Conservation (phyloP, 495 filamentous ascomycete species). For the Physcia stellaris region DNA sequence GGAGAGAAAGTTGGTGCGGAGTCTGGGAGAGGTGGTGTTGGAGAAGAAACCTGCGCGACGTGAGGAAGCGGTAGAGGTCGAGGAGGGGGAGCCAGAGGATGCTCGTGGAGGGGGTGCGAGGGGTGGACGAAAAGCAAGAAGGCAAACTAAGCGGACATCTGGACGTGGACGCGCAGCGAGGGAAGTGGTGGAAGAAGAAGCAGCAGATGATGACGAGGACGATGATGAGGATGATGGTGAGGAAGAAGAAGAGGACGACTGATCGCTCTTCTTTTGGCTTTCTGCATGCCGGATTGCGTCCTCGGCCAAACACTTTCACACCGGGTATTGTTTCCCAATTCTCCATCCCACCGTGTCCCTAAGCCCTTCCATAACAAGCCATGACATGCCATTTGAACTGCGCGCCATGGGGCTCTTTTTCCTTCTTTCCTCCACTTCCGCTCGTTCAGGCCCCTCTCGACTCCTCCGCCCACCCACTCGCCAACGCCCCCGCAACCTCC, state of each 20-base stretch:
- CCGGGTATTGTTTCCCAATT: no score
- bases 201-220: constrained; percentile 26
- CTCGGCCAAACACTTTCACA: no score
- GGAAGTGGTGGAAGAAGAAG: constrained; percentile 21
- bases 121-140: constrained; percentile 1
- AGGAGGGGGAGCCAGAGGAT: constrained; percentile 23
- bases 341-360: no score
- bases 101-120: constrained; percentile 5
- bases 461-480: constrained; percentile 35
- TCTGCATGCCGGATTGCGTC: constrained; percentile 23
- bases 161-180: no score
- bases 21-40: constrained; percentile 39
- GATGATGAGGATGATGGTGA: no score
- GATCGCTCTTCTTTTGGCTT: constrained; percentile 32
- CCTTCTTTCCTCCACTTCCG: no score
- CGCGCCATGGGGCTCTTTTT: neutral
- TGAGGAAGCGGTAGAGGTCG: constrained; percentile 21
- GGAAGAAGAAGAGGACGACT: constrained; percentile 20
- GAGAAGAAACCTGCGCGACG: constrained; percentile 4
- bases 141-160: no score
- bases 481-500: constrained; percentile 48
- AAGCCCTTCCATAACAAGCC: constrained; percentile 19
- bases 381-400: constrained; percentile 18
- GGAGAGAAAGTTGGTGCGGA: constrained; percentile 22
- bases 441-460: no score